phyloP scores from a whole-genome alignment of 768 basidiomycete species.

The Gautieria morchelliformis region DNA sequence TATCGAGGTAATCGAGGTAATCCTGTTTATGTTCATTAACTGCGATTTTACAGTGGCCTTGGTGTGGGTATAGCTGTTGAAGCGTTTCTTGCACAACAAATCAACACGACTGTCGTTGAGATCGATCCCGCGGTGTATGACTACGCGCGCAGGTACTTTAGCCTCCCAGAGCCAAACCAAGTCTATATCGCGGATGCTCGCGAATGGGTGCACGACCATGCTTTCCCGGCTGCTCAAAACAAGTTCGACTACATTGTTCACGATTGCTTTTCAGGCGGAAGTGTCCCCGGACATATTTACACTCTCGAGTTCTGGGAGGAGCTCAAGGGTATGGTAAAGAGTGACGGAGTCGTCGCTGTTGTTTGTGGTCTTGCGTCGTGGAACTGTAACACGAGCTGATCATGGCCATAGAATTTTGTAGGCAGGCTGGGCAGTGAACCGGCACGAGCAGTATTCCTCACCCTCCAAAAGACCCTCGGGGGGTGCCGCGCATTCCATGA shows the following conservation, averaged over 20 bases:
- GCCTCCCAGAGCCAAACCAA: conserved; percentile 49
- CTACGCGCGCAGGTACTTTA: conserved; percentile 73
- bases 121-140: conserved; percentile 87
- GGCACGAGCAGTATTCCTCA: conserved; percentile 56
- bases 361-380: conserved; percentile 33
- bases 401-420: conserved; percentile 62
- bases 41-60: conserved; percentile 52
- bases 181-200: conserved; percentile 77
- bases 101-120: conserved; percentile 80
- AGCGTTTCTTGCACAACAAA: conserved; percentile 57
- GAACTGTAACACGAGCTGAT: neutral
- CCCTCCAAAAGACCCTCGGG: conserved; percentile 60
- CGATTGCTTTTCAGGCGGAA: conserved; percentile 91
- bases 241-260: conserved; percentile 72
- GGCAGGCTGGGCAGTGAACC: conserved; percentile 58
- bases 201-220: conserved; percentile 44
- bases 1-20: conserved; percentile 6
- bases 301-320: conserved; percentile 77
- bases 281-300: conserved; percentile 79
- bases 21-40: conserved; percentile 11
- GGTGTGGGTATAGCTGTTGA: conserved; percentile 78
- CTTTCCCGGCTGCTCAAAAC: conserved; percentile 19
- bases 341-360: conserved; percentile 71
- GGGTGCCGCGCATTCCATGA: conserved; percentile 84
- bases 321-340: conserved; percentile 50